Base-by-base conservation (phyloP, 2,329 filamentous ascomycete genomes). In the Leptographium wingfieldii region DNA sequence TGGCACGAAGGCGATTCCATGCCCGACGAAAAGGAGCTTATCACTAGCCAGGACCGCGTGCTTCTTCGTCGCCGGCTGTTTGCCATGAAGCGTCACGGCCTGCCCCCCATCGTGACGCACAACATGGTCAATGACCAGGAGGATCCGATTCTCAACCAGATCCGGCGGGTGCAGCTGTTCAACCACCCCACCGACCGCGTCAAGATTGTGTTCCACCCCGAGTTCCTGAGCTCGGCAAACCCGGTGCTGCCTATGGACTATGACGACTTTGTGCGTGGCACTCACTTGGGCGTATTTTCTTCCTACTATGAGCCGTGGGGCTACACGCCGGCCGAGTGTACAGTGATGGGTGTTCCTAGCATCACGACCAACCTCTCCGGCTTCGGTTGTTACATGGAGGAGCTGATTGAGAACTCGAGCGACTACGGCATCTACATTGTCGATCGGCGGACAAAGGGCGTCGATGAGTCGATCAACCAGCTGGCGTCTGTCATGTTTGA, bases 261-360 rank as follows among this genome's bases (percentile, higher is more conserved):
- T 69, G 94, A 99, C 69, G 94, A 99, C 72, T 99, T 99, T 70
- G 94, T 99, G 53, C 90, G 94, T 59, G 94, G 94, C 65, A 97
- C 92, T 49, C 92, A 99, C 73, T 77, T 99, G 69, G 94, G 94
- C 68, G 85, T 99, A 60, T 99, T 99, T 75, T 81, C 92, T 29
- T 97, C 94, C 3, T 97, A 97, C 81, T 99, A 99, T 73, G 94
- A 99, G 76, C 94, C 94, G 10, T 99, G 94, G 94, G 94, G 94
- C 54, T 99, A 99, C 74, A 99, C 94, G 2, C 94, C 92, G 0
- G 92, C 94, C 58, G 94, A 97, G 73, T 99, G 94, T 74, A 97
- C 94, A 0, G 94, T 97, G 64, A 97, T 97, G 94, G 94, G 94
- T 67, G 92, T 99, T 49, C 94, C 94, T 52, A 96, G 90, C 73